Base-by-base conservation (phyloP, 306 rosid genomes). In the Cucumis melo region DNA sequence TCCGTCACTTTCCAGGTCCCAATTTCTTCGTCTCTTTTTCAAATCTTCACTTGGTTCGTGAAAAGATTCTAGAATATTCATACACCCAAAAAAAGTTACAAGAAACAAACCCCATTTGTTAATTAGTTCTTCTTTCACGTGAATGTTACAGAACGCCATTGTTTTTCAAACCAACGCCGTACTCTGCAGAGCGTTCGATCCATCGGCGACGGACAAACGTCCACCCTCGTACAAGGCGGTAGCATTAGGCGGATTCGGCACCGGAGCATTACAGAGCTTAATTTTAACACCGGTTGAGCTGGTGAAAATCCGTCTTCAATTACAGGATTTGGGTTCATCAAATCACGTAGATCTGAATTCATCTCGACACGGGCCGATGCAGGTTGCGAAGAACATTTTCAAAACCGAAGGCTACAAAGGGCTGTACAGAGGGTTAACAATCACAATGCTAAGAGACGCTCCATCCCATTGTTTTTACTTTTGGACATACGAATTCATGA, bases 1-100 rank as follows among this genome's bases (percentile, higher is more conserved):
- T 85, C 98, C 14, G 96, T 92, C 81, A 82, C 98, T 68, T 86
- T 95, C 60, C 99, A 95, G 99, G 99, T 20, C 23, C 1, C 54
- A 61, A 0, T 27, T 23, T 42, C 42, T 1, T 58, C 55, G 17
- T 34, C 76, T 73, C 23, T 23, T 20, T 61, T 61, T 29, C 16
- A 27, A 44, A 24, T 42, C 36, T 23, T 48, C 38, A 48, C 8
- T 12, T 16, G n/a, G 20, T n/a, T 66, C 19, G 23, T 44, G 1
- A 8, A 1, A 51, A 51, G 46, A 73, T 73, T 73, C 77, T 9
- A 10, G 59, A 53, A 73, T 53, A 51, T 64, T 16, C 72, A 9
- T 17, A 48, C 7, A 12, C 73, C 73, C 53, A 38, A 2, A n/a
- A 39, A n/a, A n/a, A 0, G 11, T 66, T 21, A 0, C 27, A n/a